Base-by-base conservation (phyloP, 768 basidiomycete genomes). In the Suillus spraguei region DNA sequence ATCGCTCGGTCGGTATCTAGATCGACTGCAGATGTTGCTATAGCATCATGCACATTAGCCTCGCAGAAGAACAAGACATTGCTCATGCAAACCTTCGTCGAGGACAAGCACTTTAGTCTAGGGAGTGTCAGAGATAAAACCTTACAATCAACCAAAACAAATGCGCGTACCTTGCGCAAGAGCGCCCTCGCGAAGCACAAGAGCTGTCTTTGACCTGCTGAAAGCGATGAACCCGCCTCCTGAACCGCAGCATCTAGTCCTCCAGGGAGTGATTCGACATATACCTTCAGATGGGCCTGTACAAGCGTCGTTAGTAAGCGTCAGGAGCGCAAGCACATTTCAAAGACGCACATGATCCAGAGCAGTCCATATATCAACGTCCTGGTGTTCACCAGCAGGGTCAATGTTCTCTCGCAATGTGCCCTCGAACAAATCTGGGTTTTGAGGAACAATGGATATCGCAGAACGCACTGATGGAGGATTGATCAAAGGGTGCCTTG, bases 21-120 rank as follows among this genome's bases (percentile, higher is more conserved):
- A 74, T 96, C 95, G 58, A 96, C 93, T 22, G 94, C 93, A 42
- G 89, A 92, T 6, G 94, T 96, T 3, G 94, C 92, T 91, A 64
- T 41, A 8, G 59, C 56, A 60, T 62, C 36, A 60, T 22, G 54
- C 22, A 20, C 14, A 56, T 60, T 52, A 63, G 39, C 38, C 56
- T 47, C 28, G 32, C 52, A 7, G n/a, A 53, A 35, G 20, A 32
- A 5, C 16, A 16, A 14, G 7, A 41, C 47, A 20, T 41, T 13
- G 28, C 56, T 36, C 36, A 28, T 55, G 67, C 68, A 66, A 69
- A 86, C 90, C 92, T 85, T 98, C 96, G 71, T 97, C 96, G n/a
- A 98, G 80, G 1, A 97, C 92, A 7, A 98, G 80, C 42, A 97
- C 89, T 75, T 89, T 95, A 20, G 92, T 87, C 86, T 90, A 63